phyloP scores from a whole-genome alignment of 169 alveolate genomes.

The Plasmodium gallinaceum region DNA sequence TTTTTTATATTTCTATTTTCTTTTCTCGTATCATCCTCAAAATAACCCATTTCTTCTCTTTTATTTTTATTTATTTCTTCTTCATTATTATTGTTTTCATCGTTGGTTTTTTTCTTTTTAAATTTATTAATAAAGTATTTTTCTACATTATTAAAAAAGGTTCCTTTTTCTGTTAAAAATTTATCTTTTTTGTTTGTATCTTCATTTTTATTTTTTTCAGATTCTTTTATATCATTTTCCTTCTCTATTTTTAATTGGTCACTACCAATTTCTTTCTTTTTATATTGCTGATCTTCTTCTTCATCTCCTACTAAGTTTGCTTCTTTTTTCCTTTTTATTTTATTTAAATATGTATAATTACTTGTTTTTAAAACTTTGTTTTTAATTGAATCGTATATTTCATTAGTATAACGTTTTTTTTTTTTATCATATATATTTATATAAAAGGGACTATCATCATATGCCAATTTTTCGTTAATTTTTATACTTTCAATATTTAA shows the following conservation, averaged over 20 bases:
- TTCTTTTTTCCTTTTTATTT: conserved; percentile 31
- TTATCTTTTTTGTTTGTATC: not conserved
- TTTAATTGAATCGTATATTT: not conserved
- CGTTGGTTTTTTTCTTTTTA: conserved; percentile 14
- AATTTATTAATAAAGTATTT: not conserved
- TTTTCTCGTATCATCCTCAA: conserved; percentile 10
- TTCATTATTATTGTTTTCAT: not conserved
- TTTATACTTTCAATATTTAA: conserved; percentile 60
- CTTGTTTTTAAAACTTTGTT: not conserved
- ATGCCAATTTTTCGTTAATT: conserved; percentile 61
- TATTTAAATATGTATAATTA: conserved; percentile 8
- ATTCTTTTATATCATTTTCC: not conserved
- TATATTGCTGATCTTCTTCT: conserved; percentile 6
- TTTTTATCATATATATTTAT: conserved; percentile 56
- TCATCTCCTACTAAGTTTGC: not conserved
- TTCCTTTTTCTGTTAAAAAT: not conserved
- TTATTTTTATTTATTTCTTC: conserved; percentile 11
- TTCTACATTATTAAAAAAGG: not conserved
- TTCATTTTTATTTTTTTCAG: not conserved
- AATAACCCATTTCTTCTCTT: conserved; percentile 47
- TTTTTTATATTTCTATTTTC: conserved; percentile 4
- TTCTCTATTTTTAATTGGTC: not conserved
- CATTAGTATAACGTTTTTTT: conserved; percentile 9
- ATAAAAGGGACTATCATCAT: conserved; percentile 72
- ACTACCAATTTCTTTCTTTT: not conserved